Percentiles rank a stretch among this genome's conserved stretches.
These are phyloP conservation scores for Porphyrellus cyaneotinctus DNA, from an alignment of 768 basidiomycete genomes.

Conservation along the genomic window DNA sequence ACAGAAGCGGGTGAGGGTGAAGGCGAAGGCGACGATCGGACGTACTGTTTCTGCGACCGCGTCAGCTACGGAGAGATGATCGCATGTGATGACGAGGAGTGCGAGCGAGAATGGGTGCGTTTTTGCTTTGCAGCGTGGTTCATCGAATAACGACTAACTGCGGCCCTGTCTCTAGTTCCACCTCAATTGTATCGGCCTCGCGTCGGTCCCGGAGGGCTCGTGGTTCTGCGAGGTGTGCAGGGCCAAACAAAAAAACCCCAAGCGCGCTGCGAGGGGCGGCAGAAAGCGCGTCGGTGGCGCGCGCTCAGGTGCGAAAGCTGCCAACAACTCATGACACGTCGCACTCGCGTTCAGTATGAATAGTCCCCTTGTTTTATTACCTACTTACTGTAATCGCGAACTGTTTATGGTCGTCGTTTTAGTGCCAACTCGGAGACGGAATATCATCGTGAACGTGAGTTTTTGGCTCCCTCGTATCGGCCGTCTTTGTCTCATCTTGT, in stretches of 20 bases:
- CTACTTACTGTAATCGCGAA: constrained; percentile 19
- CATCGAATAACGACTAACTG: constrained; percentile 8
- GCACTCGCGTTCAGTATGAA: constrained; percentile 12
- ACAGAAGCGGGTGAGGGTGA: constrained; percentile 49
- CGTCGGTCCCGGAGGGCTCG: constrained; percentile 58
- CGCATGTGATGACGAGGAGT: constrained; percentile 79
- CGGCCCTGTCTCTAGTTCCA: constrained; percentile 58
- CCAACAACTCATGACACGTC: constrained; percentile 27
- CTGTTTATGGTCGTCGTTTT: not conserved
- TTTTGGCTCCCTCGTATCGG: too few species aligned
- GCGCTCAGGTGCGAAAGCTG: constrained; percentile 28
- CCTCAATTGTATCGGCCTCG: constrained; percentile 67
- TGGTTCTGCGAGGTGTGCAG: constrained; percentile 77
- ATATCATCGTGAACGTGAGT: too few species aligned
- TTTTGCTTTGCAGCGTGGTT: constrained; percentile 4
- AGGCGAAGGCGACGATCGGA: constrained; percentile 54
- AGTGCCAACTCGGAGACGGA: too few species aligned
- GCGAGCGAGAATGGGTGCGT: constrained; percentile 87
- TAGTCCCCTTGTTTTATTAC: constrained; percentile 17
- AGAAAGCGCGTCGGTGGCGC: constrained; percentile 44
- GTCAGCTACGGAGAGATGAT: constrained; percentile 94
- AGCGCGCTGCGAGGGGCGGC: constrained; percentile 49
- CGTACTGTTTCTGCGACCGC: constrained; percentile 83
- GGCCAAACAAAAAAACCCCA: constrained; percentile 46
- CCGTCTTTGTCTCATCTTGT: too few species aligned